phyloP scores from a whole-genome alignment of 768 basidiomycete genomes.

The Pleurotus cornucopiae region DNA sequence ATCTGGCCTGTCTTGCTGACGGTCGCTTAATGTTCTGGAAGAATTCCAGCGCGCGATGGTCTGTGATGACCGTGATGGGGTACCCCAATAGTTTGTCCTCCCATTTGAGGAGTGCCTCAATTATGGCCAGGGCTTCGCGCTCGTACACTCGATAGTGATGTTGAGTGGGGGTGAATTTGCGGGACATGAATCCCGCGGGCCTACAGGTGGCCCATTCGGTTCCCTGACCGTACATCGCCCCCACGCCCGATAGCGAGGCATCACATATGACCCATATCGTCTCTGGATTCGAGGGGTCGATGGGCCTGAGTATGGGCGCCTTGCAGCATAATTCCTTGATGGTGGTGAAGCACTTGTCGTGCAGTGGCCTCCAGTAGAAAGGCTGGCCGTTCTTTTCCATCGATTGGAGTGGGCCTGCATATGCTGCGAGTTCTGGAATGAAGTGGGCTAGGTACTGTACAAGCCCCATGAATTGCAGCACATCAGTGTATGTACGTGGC shows the following conservation, averaged over 20 bases:
- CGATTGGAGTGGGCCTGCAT: no score
- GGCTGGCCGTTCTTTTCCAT: no score
- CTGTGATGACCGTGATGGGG: constrained; percentile 18
- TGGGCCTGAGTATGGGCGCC: no score
- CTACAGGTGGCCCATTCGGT: constrained; percentile 16
- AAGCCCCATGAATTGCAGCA: constrained; percentile 13
- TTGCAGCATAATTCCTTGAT: no score
- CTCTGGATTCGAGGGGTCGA: no score
- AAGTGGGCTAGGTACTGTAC: no score
- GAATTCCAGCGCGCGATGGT: constrained; percentile 23
- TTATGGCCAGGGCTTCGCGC: constrained; percentile 12
- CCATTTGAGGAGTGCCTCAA: constrained; percentile 22
- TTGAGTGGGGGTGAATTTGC: constrained; percentile 18
- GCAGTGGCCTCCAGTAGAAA: no score
- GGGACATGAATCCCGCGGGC: constrained; percentile 20
- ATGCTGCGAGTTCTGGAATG: no score
- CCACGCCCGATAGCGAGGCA: no score
- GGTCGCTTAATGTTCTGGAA: constrained; percentile 15
- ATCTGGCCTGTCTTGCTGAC: constrained; percentile 16
- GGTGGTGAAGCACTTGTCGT: no score
- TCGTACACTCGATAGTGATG: constrained; percentile 13
- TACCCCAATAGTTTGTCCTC: constrained; percentile 25
- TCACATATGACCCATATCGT: no score
- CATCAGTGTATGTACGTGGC: constrained; percentile 19
- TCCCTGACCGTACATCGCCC: constrained; percentile 21